A percentile compares a stretch with the other conserved stretches of the same genome.
Conservation (phyloP, 441 rosid genomes). For the Theobroma grandiflorum region DNA sequence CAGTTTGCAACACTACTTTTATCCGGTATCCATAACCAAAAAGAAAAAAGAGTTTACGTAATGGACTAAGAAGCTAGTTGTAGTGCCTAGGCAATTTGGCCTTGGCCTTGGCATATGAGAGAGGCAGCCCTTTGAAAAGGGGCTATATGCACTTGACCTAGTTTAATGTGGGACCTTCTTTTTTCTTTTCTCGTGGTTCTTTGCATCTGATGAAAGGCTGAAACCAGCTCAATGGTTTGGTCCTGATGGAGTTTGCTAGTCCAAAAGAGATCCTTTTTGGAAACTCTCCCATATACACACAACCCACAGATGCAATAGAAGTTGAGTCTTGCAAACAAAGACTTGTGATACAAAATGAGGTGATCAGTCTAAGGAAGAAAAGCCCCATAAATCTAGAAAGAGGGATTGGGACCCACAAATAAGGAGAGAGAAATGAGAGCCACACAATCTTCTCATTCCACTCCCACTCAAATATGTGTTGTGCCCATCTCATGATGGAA, state of each 20-base stretch:
- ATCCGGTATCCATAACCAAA: conserved; percentile 25
- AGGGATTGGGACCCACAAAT: conserved; percentile 23
- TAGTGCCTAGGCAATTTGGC: background rate
- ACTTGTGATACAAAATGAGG: conserved; percentile 24
- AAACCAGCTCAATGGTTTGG: conserved; percentile 22
- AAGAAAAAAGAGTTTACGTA: background rate
- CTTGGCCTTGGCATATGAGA: conserved; percentile 22
- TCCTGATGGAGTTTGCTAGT: conserved; percentile 19
- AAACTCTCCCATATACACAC: background rate
- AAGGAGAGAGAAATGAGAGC: conserved; percentile 15
- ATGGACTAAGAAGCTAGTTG: background rate
- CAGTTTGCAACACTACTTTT: conserved; percentile 32
- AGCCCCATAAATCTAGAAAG: conserved; percentile 13
- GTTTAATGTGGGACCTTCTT: conserved; percentile 31
- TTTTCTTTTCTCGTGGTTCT: conserved; percentile 16
- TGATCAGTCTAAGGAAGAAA: background rate
- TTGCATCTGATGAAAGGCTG: conserved; percentile 14
- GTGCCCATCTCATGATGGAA: conserved; percentile 32
- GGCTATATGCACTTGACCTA: background rate
- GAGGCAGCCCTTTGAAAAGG: conserved; percentile 17
- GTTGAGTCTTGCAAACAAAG: conserved; percentile 18
- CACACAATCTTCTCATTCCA: conserved; percentile 14
- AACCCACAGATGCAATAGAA: background rate
- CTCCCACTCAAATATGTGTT: conserved; percentile 37
- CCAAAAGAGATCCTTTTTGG: background rate